A percentile compares a stretch with the other conserved stretches of the same genome.
Evolutionary conservation across 495 filamentous ascomycete genomes (phyloP).

Genomic region (Aeminium ludgeri): DNA sequence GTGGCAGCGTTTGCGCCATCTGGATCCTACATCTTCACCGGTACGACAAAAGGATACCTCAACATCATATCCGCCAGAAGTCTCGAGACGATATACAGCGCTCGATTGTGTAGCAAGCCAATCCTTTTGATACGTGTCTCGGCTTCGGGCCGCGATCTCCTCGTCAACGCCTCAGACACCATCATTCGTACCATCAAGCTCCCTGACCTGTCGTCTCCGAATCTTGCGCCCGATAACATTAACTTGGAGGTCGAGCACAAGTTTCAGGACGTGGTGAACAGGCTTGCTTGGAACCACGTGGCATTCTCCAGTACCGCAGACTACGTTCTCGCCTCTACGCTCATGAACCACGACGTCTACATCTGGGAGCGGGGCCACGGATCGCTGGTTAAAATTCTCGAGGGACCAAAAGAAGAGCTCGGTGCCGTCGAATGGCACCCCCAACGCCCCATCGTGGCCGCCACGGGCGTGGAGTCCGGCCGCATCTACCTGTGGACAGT

Average conservation of each 20-base stretch:
- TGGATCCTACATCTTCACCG: conserved; percentile 75
- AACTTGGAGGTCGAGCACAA: conserved; percentile 89
- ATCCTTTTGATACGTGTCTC: conserved; percentile 77
- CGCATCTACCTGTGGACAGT: conserved; percentile 88
- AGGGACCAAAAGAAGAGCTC: conserved; percentile 87
- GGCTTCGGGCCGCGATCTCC: conserved; percentile 63
- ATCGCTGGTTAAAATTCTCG: conserved; percentile 79
- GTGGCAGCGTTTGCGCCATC: conserved; percentile 70
- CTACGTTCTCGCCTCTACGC: conserved; percentile 81
- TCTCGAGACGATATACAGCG: conserved; percentile 65
- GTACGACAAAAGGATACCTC: conserved; percentile 85
- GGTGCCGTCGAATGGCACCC: conserved; percentile 96
- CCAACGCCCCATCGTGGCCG: conserved; percentile 67
- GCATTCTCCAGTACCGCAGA: conserved; percentile 77
- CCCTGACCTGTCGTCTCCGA: conserved; percentile 39
- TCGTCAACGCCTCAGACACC: conserved; percentile 80
- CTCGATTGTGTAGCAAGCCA: conserved; percentile 67
- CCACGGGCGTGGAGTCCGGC: conserved; percentile 76
- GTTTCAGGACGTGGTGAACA: conserved; percentile 94
- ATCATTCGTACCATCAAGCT: conserved; percentile 79
- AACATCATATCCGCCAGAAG: conserved; percentile 75
- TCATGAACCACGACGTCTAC: conserved; percentile 95
- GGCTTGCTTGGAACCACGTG: conserved; percentile 87
- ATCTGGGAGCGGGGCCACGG: conserved; percentile 92
- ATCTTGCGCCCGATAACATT: conserved; percentile 51